Conservation (phyloP, 2,329 filamentous ascomycete species). For the Westerdykella ornata region DNA sequence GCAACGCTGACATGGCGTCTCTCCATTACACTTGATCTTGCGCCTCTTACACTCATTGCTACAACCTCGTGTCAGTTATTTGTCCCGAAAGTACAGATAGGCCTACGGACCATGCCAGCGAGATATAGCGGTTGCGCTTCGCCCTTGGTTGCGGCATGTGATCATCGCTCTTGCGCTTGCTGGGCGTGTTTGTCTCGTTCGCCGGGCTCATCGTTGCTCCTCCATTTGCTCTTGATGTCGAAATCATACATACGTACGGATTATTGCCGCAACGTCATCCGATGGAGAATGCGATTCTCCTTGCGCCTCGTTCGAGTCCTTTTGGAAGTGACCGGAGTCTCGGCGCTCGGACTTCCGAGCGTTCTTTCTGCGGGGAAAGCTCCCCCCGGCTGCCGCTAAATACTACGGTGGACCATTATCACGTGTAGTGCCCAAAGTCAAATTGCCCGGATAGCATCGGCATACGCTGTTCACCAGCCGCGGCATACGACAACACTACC, state of each 20-base stretch:
- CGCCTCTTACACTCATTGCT: conserved; percentile 60
- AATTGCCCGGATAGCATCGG: too few species aligned
- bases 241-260: conserved; percentile 2
- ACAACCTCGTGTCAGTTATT: conserved; percentile 9
- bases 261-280: too few species aligned
- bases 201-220: conserved; percentile 32
- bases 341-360: too few species aligned
- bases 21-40: conserved; percentile 63
- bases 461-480: too few species aligned
- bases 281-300: too few species aligned
- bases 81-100: conserved; percentile 22
- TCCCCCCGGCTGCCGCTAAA: too few species aligned
- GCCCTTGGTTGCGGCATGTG: conserved; percentile 46
- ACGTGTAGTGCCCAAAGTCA: too few species aligned
- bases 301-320: too few species aligned
- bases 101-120: conserved; percentile 54
- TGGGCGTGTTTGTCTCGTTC: conserved; percentile 16
- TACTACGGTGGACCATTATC: too few species aligned
- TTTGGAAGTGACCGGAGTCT: too few species aligned
- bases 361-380: too few species aligned
- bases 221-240: conserved; percentile 15
- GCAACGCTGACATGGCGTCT: conserved; percentile 59
- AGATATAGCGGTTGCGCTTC: conserved; percentile 62
- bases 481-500: too few species aligned
- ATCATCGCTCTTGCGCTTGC: conserved; percentile 43